Evolutionary conservation across 805 yeast species (phyloP).

Genomic region (Wickerhamiella dianesei): DNA sequence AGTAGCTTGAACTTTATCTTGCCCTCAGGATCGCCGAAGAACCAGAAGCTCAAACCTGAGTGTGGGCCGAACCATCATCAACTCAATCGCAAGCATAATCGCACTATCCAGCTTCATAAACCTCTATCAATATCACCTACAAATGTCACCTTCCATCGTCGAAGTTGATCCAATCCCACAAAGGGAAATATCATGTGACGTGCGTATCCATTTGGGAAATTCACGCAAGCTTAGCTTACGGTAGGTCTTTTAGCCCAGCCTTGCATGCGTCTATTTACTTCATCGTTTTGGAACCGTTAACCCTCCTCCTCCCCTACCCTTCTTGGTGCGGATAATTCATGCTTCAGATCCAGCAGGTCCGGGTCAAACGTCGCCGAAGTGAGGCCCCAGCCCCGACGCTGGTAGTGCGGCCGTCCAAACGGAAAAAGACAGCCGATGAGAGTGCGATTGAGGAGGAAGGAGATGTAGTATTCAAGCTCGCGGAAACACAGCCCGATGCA

Average conservation of each 20-base stretch:
- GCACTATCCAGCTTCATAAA: no score
- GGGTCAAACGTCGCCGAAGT: slow-evolving; percentile 75
- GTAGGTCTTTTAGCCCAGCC: background rate
- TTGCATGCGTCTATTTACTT: background rate
- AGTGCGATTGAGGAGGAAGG: slow-evolving; percentile 14
- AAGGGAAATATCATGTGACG: background rate
- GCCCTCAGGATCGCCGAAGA: no score
- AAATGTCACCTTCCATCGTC: no score
- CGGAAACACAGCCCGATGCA: slow-evolving; percentile 6
- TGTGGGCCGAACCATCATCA: no score
- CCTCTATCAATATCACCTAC: no score
- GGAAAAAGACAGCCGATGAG: slow-evolving; percentile 12
- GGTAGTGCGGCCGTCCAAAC: slow-evolving; percentile 15
- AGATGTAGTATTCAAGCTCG: slow-evolving; percentile 14
- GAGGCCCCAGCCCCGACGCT: slow-evolving; percentile 85
- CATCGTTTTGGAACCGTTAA: background rate
- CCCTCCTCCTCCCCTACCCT: no score
- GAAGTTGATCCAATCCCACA: no score
- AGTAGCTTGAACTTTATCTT: no score
- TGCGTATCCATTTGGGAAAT: no score
- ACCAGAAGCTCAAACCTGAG: no score
- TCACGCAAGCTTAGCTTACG: no score
- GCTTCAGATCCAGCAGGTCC: slow-evolving; percentile 31
- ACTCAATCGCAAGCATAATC: no score
- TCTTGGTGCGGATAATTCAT: background rate